A percentile compares a stretch with the other conserved stretches of the same genome.
These are phyloP conservation scores for Coemansia sp. DNA, from an alignment of 192 early-diverging fungal genomes.

Conservation along the genomic window DNA sequence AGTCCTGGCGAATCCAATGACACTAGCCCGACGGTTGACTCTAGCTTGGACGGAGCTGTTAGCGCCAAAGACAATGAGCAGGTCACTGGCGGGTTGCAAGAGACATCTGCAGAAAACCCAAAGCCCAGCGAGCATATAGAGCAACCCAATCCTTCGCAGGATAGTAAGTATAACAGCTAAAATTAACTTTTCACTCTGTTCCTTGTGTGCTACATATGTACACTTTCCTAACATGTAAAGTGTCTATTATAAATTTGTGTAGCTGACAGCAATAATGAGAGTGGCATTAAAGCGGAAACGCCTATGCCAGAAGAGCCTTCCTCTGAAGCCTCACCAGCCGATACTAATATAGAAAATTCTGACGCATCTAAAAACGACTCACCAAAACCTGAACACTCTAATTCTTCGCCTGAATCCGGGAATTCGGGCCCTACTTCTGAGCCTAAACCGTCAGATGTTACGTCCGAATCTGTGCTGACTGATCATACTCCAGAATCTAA, in stretches of 20 bases:
- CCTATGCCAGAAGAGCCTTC: background rate
- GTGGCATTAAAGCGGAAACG: background rate
- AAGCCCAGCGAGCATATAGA: background rate
- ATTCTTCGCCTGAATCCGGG: background rate
- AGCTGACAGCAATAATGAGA: background rate
- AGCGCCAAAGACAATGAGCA: background rate
- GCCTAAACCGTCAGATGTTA: no score
- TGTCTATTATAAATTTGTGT: no score
- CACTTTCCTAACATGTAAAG: no score
- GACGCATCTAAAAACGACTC: background rate
- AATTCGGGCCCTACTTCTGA: background rate
- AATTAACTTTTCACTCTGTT: no score
- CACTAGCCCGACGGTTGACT: background rate
- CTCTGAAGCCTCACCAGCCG: background rate
- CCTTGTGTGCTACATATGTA: no score
- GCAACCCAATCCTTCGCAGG: background rate
- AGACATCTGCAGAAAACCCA: background rate
- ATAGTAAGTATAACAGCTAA: background rate
- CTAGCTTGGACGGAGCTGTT: background rate
- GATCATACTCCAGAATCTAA: background rate
- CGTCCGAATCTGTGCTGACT: no score
- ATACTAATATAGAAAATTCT: background rate
- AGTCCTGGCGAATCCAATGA: background rate
- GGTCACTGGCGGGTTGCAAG: background rate
- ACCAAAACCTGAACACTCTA: background rate